Base-by-base conservation (phyloP, 768 basidiomycete species). In the Phylloporus sp. region DNA sequence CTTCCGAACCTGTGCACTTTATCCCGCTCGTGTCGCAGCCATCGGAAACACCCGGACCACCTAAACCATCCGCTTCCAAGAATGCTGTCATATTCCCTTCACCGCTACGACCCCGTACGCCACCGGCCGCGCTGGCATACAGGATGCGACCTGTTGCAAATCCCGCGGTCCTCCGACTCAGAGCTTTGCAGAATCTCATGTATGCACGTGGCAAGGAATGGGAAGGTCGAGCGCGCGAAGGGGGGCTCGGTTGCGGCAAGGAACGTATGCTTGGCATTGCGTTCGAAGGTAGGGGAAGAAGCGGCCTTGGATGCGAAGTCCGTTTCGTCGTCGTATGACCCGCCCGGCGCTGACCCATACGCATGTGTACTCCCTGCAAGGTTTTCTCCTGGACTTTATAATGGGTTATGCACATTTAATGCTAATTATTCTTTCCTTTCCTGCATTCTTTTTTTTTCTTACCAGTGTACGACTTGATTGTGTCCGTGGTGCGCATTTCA, bases 121-220 rank as follows among this genome's bases (percentile, higher is more conserved):
- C 62, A 2, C 62, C 63, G 15, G 35, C 58, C 21, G 46, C 53
- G 9, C 63, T 71, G 41, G 59, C 63, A 6, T 72, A 74, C 54
- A 74, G 83, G 23, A 68, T 78, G 53, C 71, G 84, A 8, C 77
- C 76, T 3, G 72, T 84, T 6, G 68, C 76, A 43, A 86, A 86
- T 54, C 82, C 82, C 6, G 70, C 77, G 35, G 70, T 76, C 49
- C 68, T 85, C 41, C 69, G 82, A 4, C 58, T 85, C 33, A 73
- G 71, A 59, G 84, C 84, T n/a, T 63, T 82, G 57, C 75, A 79
- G 56, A 83, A 82, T 55, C 61, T 76, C 9, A 69, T 77, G 59
- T 70, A 57, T 55, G 66, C 66, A 50, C 65, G 67, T 4, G 75
- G 69, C n/a, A 60, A 68, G 52, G 56, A 62, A 49, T 77, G 75